Evolutionary conservation across 805 yeast species (phyloP).

Genomic region (Kodamaea restingae): DNA sequence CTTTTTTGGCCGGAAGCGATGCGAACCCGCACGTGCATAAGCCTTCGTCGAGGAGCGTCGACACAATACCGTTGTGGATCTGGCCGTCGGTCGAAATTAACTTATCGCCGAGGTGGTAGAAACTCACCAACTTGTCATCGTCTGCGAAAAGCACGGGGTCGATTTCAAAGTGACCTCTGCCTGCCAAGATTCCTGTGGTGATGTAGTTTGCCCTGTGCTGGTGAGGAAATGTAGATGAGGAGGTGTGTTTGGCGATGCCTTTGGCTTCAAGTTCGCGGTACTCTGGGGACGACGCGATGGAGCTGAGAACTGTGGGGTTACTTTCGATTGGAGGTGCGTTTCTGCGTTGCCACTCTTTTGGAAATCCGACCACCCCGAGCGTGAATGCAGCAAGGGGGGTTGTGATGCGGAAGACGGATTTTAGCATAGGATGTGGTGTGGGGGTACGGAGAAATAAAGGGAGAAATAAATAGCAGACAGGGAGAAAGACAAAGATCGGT

Average conservation of each 20-base stretch:
- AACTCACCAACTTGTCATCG: constrained; percentile 50
- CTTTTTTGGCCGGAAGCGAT: constrained; percentile 70
- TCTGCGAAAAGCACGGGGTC: constrained; percentile 70
- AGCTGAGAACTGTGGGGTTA: constrained; percentile 4
- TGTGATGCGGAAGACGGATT: constrained; percentile 22
- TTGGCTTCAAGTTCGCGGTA: constrained; percentile 16
- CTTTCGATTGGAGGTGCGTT: constrained; percentile 2
- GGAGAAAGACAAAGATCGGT: neutral
- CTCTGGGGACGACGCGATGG: constrained; percentile 13
- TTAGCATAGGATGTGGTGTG: too few species aligned
- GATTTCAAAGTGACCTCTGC: constrained; percentile 62
- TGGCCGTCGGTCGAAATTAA: constrained; percentile 67
- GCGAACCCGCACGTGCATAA: constrained; percentile 85
- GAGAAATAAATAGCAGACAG: neutral
- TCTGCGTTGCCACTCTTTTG: constrained; percentile 16
- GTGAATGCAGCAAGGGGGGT: constrained; percentile 31
- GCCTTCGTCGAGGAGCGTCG: constrained; percentile 80
- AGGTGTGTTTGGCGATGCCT: constrained; percentile 8
- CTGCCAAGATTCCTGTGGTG: constrained; percentile 67
- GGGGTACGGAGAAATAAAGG: too few species aligned
- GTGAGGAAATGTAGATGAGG: constrained; percentile 16
- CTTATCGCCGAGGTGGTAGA: constrained; percentile 66
- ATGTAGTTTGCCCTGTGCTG: constrained; percentile 42
- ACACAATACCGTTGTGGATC: constrained; percentile 76
- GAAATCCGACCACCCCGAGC: constrained; percentile 26